Conservation (phyloP, 768 basidiomycete genomes). For the Boletellus emodensis region DNA sequence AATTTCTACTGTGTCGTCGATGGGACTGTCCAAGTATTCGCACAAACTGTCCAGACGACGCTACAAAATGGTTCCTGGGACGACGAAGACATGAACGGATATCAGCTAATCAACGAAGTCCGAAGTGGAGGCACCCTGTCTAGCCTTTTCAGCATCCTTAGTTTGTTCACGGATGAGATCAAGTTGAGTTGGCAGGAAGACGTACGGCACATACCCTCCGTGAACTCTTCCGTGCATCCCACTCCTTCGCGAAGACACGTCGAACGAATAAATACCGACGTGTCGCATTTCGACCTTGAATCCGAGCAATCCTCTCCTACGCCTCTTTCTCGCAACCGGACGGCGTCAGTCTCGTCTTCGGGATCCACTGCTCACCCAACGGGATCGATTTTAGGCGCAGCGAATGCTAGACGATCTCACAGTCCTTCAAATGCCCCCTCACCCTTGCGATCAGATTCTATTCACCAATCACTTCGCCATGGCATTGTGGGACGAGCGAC, state of each 20-base stretch:
- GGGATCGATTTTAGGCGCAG: slow-evolving; percentile 26
- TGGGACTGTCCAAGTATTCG: slow-evolving; percentile 93
- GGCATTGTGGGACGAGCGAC: slow-evolving; percentile 90
- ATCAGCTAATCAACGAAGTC: slow-evolving; percentile 95
- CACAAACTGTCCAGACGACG: slow-evolving; percentile 55
- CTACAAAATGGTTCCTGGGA: slow-evolving; percentile 64
- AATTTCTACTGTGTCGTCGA: slow-evolving; percentile 98
- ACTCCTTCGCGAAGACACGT: slow-evolving; percentile 27
- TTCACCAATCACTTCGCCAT: slow-evolving; percentile 40
- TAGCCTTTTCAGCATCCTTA: slow-evolving; percentile 94
- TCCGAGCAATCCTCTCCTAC: slow-evolving; percentile 24
- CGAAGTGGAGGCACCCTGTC: slow-evolving; percentile 93
- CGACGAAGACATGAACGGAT: slow-evolving; percentile 88
- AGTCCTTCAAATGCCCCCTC: slow-evolving; percentile 19
- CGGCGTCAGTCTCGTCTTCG: slow-evolving; percentile 61
- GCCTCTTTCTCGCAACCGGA: slow-evolving; percentile 36
- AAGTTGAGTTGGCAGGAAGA: slow-evolving; percentile 89
- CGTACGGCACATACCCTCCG: slow-evolving; percentile 23
- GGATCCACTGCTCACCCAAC: slow-evolving; percentile 62
- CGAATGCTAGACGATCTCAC: slow-evolving; percentile 4
- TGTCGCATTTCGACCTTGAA: slow-evolving; percentile 54
- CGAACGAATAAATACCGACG: slow-evolving; percentile 56
- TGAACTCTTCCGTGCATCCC: slow-evolving; percentile 20
- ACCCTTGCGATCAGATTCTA: slow-evolving; percentile 24
- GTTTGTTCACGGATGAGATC: slow-evolving; percentile 93